phyloP scores from a whole-genome alignment of 805 yeast species.

The Teunomyces barrocoloradensis region DNA sequence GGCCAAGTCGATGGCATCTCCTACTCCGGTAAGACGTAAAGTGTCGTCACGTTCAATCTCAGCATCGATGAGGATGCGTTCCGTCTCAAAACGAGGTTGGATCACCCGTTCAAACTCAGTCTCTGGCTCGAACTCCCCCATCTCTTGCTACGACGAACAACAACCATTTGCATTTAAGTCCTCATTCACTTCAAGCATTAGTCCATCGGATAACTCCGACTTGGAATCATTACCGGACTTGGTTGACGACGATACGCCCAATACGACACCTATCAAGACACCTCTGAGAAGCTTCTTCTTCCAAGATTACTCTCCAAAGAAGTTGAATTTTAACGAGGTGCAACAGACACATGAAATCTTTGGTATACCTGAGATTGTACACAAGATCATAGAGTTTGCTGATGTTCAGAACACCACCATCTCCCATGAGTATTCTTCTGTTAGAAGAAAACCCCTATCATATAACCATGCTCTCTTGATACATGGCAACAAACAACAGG shows the following conservation, averaged over 20 bases:
- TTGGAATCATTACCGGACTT: conserved; percentile 39
- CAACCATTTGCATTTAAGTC: conserved; percentile 12
- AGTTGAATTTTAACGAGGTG: neutral
- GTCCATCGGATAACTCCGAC: conserved; percentile 23
- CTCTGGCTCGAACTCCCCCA: neutral
- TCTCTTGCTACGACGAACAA: conserved; percentile 7
- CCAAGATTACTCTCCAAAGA: conserved; percentile 4
- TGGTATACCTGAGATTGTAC: conserved; percentile 72
- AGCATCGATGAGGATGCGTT: neutral
- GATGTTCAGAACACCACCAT: conserved; percentile 48
- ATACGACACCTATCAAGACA: conserved; percentile 13
- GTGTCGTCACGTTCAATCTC: neutral
- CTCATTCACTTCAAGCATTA: conserved; percentile 1
- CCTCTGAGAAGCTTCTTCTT: conserved; percentile 6
- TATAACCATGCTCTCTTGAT: conserved; percentile 66
- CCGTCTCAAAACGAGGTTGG: neutral
- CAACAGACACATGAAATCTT: conserved; percentile 45
- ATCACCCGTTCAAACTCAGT: conserved; percentile 6
- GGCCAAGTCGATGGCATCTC: conserved; percentile 1
- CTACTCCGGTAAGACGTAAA: neutral
- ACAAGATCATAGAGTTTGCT: conserved; percentile 57
- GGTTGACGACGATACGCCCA: conserved; percentile 28
- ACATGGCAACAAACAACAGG: conserved; percentile 52
- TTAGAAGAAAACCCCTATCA: conserved; percentile 67
- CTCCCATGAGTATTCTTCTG: conserved; percentile 62